These are phyloP conservation scores for Yamadazyma sp. DNA, from an alignment of 1,139 yeast species.

Conservation along the genomic window DNA sequence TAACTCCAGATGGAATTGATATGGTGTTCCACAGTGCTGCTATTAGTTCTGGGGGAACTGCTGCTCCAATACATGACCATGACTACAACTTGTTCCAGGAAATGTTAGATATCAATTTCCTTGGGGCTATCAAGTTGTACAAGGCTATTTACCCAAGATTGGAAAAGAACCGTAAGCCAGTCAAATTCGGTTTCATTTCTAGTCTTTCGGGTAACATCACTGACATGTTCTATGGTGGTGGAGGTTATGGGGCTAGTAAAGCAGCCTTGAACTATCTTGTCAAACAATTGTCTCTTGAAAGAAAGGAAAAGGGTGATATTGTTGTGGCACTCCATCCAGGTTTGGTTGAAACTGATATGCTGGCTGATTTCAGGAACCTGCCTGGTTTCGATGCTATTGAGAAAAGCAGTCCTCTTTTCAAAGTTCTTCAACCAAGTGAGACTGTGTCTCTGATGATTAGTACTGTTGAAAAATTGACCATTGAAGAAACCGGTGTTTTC, in stretches of 20 bases:
- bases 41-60: neutral
- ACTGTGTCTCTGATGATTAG: neutral
- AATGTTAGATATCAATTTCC: too few species aligned
- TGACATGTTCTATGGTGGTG: constrained; percentile 1
- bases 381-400: too few species aligned
- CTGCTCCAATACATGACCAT: neutral
- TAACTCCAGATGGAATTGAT: constrained; percentile 6
- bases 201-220: constrained; percentile 23
- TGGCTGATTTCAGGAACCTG: neutral
- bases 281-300: constrained; percentile 4
- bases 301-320: constrained; percentile 30
- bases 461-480: neutral
- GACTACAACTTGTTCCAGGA: constrained; percentile 25
- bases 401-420: neutral
- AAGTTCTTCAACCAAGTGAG: neutral
- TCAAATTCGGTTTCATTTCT: constrained; percentile 26
- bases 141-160: constrained; percentile 23
- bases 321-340: constrained; percentile 50
- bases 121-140: constrained; percentile 23
- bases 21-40: constrained; percentile 9
- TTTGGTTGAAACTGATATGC: constrained; percentile 7
- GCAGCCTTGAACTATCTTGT: constrained; percentile 4
- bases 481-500: constrained; percentile 1
- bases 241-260: constrained; percentile 4
- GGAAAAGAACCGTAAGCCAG: constrained; percentile 16